Evolutionary conservation across 2,329 filamentous ascomycete species (phyloP).

Genomic region (Coniochaeta prunicola): DNA sequence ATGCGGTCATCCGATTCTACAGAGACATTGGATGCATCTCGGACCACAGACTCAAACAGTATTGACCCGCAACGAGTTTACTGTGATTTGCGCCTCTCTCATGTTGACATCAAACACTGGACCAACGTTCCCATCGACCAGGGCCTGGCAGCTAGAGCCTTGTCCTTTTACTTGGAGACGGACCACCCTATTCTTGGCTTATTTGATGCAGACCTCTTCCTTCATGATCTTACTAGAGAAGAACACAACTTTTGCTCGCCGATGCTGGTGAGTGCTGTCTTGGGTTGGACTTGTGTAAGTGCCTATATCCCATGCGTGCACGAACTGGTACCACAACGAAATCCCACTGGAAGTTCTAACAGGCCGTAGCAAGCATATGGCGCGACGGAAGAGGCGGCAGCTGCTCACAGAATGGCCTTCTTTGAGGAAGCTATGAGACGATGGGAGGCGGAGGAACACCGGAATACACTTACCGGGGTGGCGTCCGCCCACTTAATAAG

Average conservation of each 20-base stretch:
- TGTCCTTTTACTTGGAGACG: slow-evolving; percentile 9
- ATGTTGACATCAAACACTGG: slow-evolving; percentile 3
- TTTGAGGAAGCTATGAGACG: background rate
- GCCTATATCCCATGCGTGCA: no score
- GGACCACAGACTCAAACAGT: background rate
- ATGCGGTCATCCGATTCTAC: background rate
- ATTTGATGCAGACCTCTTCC: slow-evolving; percentile 11
- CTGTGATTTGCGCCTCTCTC: background rate
- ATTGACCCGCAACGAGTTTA: background rate
- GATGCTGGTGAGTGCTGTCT: background rate
- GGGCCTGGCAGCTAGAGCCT: slow-evolving; percentile 6
- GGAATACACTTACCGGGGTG: background rate
- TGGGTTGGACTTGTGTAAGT: background rate
- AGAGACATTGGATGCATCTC: background rate
- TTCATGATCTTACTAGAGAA: slow-evolving; percentile 4
- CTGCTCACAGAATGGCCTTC: background rate
- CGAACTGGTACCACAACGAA: background rate
- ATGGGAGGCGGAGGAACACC: background rate
- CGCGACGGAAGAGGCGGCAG: background rate
- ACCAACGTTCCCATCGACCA: slow-evolving; percentile 8
- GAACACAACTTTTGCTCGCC: slow-evolving; percentile 1
- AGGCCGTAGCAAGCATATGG: background rate
- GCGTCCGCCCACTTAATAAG: background rate
- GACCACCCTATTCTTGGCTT: slow-evolving; percentile 8
- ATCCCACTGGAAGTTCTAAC: background rate